Evolutionary conservation across 2,329 filamentous ascomycete genomes (phyloP), one percentile per base, ranked within the genome.

Genomic region (Paecilomyces sp.): DNA sequence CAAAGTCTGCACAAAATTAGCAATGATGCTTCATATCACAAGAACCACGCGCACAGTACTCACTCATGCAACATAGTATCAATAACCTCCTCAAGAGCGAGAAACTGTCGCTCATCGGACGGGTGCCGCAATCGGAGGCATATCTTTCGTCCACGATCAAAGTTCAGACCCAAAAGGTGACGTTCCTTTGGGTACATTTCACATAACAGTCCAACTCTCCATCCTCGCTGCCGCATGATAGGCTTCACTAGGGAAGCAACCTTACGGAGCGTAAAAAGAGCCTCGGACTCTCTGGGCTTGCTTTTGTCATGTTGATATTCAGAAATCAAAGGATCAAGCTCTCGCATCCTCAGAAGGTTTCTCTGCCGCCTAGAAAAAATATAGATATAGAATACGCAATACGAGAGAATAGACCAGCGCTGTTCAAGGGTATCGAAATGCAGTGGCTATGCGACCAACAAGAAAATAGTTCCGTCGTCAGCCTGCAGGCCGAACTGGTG

Each of bases 11-110:
- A 6, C 30, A 1, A 50, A 61, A 50, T 70, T 15, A 67, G 61
- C 18, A 57, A 54, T 47, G 18, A 55, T 25, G 55, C 53, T 28
- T 56, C 57, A 60, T 47, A 31, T 51, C 5, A 25, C 8, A 33
- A 22, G 22, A 56, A 13, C 8, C 25, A 36, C 15, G 30, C 52
- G 13, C 9, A 18, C 41, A 3, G n/a, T 4, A 71, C 77, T 70
- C 67, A 81, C 79, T 97, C 93, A 71, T 97, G 93, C 22, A 97
- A 85, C 86, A 97, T 89, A 0, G 93, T 97, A 73, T 97, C 92
- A 52, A 91, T 81, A 7, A 96, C 83, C 64, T 89, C 80, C 69
- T 97, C 91, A 60, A 92, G 77, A 1, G 89, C 87, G 22, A 96
- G 74, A 68, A 97, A 97, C 66, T 91, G 87, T 47, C 80, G 85